phyloP scores from a whole-genome alignment of 768 basidiomycete genomes.

The Lactarius pseudohatsudake region DNA sequence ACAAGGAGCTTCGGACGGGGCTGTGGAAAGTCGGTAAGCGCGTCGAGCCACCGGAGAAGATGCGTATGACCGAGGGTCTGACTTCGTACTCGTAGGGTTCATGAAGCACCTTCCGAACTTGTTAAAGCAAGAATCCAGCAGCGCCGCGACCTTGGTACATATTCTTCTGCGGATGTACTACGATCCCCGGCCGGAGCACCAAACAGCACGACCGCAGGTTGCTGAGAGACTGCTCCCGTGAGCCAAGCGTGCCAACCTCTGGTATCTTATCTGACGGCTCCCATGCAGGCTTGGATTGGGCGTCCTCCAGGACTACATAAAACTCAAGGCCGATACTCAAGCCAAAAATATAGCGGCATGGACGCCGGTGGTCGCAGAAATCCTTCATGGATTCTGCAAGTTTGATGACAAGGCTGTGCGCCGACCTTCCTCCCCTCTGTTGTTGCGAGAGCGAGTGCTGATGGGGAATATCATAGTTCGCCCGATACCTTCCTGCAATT shows the following conservation, averaged over 20 bases:
- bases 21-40: slow-evolving; percentile 98
- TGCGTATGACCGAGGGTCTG: background rate
- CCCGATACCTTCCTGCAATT: slow-evolving; percentile 81
- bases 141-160: slow-evolving; percentile 91
- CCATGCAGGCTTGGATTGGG: slow-evolving; percentile 73
- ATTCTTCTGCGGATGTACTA: slow-evolving; percentile 92
- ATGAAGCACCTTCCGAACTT: slow-evolving; percentile 99
- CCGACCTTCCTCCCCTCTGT: background rate
- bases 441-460: background rate
- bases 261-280: slow-evolving; percentile 12
- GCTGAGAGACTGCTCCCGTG: slow-evolving; percentile 70
- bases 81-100: slow-evolving; percentile 62
- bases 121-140: slow-evolving; percentile 96
- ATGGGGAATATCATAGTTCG: slow-evolving; percentile 57
- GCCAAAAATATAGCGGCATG: slow-evolving; percentile 94
- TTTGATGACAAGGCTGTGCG: slow-evolving; percentile 92
- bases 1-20: slow-evolving; percentile 93
- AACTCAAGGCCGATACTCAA: slow-evolving; percentile 86
- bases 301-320: slow-evolving; percentile 88
- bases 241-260: slow-evolving; percentile 35
- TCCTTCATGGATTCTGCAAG: slow-evolving; percentile 83
- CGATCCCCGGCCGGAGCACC: slow-evolving; percentile 85
- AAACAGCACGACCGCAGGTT: slow-evolving; percentile 78
- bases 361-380: slow-evolving; percentile 98
- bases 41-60: background rate